Conservation (phyloP, 768 basidiomycete species). For the Xerocomellus chrysenteron region DNA sequence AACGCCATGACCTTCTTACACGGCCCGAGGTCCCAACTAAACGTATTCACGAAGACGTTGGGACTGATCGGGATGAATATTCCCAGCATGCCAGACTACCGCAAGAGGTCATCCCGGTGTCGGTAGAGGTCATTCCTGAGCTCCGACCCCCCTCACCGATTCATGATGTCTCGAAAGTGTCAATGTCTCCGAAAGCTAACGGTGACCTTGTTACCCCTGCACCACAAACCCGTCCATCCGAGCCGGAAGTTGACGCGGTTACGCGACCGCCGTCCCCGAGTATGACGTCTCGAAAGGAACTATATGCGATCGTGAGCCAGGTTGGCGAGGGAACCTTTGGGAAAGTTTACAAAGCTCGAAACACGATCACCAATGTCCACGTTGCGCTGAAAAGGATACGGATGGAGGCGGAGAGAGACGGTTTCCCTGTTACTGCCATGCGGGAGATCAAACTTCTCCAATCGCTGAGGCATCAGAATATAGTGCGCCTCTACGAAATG, state of each 20-base stretch:
- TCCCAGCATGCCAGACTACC: neutral
- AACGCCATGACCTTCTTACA: slow-evolving; percentile 14
- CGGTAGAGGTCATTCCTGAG: slow-evolving; percentile 13
- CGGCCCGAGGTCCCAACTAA: slow-evolving; percentile 30
- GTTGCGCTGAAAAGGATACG: slow-evolving; percentile 96
- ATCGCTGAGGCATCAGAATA: slow-evolving; percentile 83
- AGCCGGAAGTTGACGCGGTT: slow-evolving; percentile 22
- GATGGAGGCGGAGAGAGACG: slow-evolving; percentile 97
- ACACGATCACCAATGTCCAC: slow-evolving; percentile 67
- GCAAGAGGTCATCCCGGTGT: slow-evolving; percentile 10
- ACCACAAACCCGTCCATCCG: slow-evolving; percentile 20
- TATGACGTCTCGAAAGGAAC: slow-evolving; percentile 42
- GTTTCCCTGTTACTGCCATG: slow-evolving; percentile 99
- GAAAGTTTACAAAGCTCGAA: slow-evolving; percentile 95
- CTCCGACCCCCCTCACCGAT: slow-evolving; percentile 17
- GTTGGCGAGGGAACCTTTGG: slow-evolving; percentile 99
- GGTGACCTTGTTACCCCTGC: slow-evolving; percentile 23
- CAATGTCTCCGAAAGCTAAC: slow-evolving; percentile 25
- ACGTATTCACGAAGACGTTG: slow-evolving; percentile 25
- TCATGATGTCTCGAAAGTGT: slow-evolving; percentile 21
- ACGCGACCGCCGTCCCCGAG: slow-evolving; percentile 32
- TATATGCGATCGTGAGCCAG: slow-evolving; percentile 87
- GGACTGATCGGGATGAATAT: slow-evolving; percentile 21
- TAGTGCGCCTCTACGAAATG: slow-evolving; percentile 93
- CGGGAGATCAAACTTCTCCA: slow-evolving; percentile 98